These are phyloP conservation scores for Syncephalastrum monosporum DNA, from an alignment of 371 early-diverging fungal genomes.

Conservation along the genomic window DNA sequence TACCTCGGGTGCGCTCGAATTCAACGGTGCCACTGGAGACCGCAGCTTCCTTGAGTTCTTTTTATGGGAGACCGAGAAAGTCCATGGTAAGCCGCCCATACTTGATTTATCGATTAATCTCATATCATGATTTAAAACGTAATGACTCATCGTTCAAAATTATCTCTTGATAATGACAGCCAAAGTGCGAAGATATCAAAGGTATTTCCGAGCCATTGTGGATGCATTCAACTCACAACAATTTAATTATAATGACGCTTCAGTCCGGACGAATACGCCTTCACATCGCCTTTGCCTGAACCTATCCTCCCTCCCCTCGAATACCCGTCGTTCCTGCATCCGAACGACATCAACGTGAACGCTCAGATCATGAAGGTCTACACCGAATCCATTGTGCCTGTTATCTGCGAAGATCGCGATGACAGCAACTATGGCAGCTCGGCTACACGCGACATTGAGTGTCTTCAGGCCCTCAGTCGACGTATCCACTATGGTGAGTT, in stretches of 20 bases:
- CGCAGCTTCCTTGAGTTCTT: conserved; percentile 88
- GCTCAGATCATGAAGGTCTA: conserved; percentile 78
- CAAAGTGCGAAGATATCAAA: conserved; percentile 80
- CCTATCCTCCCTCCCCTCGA: conserved; percentile 85
- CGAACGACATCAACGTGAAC: conserved; percentile 85
- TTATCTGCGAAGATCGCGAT: conserved; percentile 62
- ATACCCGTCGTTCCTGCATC: conserved; percentile 70
- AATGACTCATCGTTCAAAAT: not conserved
- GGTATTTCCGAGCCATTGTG: conserved; percentile 21
- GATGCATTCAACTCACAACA: not conserved
- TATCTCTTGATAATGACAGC: conserved; percentile 45
- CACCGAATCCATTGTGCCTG: conserved; percentile 67
- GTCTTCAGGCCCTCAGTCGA: conserved; percentile 87
- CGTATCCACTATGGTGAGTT: conserved; percentile 91
- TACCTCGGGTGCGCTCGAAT: conserved; percentile 63
- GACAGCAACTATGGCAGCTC: conserved; percentile 91
- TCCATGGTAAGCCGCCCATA: conserved; percentile 68
- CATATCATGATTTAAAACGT: not conserved
- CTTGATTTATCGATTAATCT: not conserved
- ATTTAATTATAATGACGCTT: not conserved
- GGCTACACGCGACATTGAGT: conserved; percentile 91
- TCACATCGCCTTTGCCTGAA: conserved; percentile 78
- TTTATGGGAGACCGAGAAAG: conserved; percentile 86
- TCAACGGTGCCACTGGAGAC: conserved; percentile 56
- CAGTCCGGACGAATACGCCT: conserved; percentile 96